phyloP scores from a whole-genome alignment of 2,329 filamentous ascomycete genomes.

The Aureobasidium vineae region DNA sequence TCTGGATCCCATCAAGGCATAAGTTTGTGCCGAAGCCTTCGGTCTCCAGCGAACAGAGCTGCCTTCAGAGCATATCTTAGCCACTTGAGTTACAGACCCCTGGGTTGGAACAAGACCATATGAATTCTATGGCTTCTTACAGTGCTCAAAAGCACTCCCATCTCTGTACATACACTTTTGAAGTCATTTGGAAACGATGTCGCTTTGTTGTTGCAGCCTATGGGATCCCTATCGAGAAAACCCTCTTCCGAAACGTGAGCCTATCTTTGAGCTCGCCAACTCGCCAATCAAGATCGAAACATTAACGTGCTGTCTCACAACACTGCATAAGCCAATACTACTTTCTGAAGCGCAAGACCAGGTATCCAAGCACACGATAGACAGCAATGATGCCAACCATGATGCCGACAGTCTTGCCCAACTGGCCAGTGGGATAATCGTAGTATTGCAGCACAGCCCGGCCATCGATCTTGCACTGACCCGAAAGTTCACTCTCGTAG shows the following conservation, averaged over 20 bases:
- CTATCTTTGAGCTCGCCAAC: neutral
- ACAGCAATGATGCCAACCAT: conserved; percentile 28
- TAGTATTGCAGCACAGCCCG: conserved; percentile 65
- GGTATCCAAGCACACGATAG: conserved; percentile 22
- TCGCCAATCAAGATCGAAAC: neutral
- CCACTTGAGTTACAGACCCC: too few species aligned
- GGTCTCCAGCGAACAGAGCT: too few species aligned
- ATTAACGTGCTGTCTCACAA: neutral
- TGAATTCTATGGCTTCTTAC: too few species aligned
- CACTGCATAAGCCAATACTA: neutral
- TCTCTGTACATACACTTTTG: neutral
- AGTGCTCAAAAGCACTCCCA: neutral
- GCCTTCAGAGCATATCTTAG: too few species aligned
- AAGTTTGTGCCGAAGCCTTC: too few species aligned
- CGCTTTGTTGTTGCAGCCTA: neutral
- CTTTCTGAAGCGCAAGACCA: conserved; percentile 21
- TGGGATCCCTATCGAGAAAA: neutral
- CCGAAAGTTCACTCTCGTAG: conserved; percentile 60
- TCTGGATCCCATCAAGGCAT: too few species aligned
- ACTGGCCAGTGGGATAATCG: conserved; percentile 57
- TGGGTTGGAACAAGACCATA: too few species aligned
- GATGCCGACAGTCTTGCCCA: conserved; percentile 27
- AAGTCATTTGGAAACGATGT: neutral
- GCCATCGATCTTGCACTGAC: conserved; percentile 65
- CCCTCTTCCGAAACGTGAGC: neutral